Percentiles rank a stretch among this genome's conserved stretches.
Conservation (phyloP, 208 protist species). For the Dictyostelium gargantuum region DNA sequence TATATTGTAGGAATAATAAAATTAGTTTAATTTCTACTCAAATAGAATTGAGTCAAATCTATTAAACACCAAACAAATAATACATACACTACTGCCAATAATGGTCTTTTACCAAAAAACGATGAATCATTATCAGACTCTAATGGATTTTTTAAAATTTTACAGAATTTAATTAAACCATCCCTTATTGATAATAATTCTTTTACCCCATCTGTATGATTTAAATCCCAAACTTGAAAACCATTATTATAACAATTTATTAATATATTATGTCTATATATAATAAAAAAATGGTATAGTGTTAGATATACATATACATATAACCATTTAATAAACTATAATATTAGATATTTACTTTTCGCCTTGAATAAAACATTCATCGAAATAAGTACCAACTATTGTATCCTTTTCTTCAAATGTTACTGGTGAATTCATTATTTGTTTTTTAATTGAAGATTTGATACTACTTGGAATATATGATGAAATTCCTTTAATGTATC, state of each 20-base stretch:
- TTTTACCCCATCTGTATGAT: constrained; percentile 41
- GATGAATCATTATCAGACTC: neutral
- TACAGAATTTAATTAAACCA: constrained; percentile 40
- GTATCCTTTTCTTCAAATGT: constrained; percentile 42
- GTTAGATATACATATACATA: too few species aligned
- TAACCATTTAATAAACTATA: too few species aligned
- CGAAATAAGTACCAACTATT: constrained; percentile 51
- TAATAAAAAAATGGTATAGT: too few species aligned
- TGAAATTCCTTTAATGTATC: constrained; percentile 57
- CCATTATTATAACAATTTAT: constrained; percentile 65
- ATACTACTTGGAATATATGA: constrained; percentile 53
- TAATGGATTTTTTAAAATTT: constrained; percentile 16
- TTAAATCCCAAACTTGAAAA: constrained; percentile 64
- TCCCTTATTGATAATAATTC: constrained; percentile 25
- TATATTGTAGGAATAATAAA: neutral
- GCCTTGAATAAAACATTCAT: constrained; percentile 52
- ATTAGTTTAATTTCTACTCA: too few species aligned
- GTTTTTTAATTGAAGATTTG: constrained; percentile 47
- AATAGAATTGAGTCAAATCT: too few species aligned
- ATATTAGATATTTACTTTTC: constrained; percentile 32
- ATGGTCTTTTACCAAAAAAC: constrained; percentile 57
- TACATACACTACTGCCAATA: constrained; percentile 23
- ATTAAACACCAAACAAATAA: neutral
- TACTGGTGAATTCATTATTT: constrained; percentile 35
- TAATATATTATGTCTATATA: constrained; percentile 53